Evolutionary conservation across 1,284 basidiomycete genomes (phyloP).

Genomic region (Sanguinoderma infundibulare): DNA sequence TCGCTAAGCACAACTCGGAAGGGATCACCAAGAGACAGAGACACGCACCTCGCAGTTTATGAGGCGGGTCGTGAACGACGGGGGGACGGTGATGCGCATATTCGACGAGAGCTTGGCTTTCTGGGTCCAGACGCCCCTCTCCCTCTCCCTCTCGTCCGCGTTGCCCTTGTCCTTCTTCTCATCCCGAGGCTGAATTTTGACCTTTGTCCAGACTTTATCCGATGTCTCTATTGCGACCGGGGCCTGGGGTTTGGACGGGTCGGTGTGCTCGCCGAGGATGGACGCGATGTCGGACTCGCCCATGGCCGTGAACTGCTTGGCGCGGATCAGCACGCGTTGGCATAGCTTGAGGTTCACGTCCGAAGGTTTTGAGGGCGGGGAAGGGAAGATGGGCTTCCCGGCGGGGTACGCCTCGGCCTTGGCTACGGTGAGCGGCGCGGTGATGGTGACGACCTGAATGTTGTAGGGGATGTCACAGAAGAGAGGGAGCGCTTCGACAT

Average conservation of each 20-base stretch:
- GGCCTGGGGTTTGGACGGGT: background rate
- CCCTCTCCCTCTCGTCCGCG: conserved; percentile 1
- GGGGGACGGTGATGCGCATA: conserved; percentile 13
- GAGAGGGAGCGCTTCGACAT: conserved; percentile 11
- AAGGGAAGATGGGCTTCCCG: conserved; percentile 17
- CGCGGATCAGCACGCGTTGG: conserved; percentile 1
- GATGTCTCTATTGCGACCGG: background rate
- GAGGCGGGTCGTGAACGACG: conserved; percentile 10
- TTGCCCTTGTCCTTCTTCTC: background rate
- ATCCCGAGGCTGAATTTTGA: background rate
- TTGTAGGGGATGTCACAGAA: conserved; percentile 17
- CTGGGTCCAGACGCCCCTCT: conserved; percentile 17
- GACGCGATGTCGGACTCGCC: background rate
- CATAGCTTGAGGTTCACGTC: conserved; percentile 12
- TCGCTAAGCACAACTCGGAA: too few species aligned
- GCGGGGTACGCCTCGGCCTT: conserved; percentile 9
- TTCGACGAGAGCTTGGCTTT: conserved; percentile 5
- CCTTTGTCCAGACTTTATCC: background rate
- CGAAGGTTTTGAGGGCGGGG: conserved; percentile 7
- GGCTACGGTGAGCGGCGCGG: conserved; percentile 9
- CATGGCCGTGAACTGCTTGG: background rate
- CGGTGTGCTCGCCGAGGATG: background rate
- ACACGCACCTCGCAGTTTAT: conserved; percentile 11
- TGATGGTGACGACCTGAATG: conserved; percentile 12
- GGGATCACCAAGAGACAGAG: background rate